Percentiles rank a stretch among this genome's conserved stretches.
phyloP scores from a whole-genome alignment of 2,329 filamentous ascomycete species.

The Ophiocordyceps robertsii region DNA sequence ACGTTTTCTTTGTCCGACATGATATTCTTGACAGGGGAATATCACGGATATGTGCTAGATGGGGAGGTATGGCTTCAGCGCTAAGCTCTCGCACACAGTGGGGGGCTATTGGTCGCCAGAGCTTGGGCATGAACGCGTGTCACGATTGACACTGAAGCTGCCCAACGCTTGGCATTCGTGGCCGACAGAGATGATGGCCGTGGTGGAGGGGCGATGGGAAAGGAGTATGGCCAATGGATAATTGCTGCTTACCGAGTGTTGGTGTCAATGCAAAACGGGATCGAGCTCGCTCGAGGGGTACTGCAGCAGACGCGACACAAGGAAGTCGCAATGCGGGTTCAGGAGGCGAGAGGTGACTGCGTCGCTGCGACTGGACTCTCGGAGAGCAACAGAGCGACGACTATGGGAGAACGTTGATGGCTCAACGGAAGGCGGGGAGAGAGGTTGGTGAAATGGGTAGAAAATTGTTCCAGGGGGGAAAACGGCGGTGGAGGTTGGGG shows the following conservation, averaged over 20 bases:
- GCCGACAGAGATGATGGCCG: not conserved
- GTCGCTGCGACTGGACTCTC: not conserved
- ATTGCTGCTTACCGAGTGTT: not conserved
- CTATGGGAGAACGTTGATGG: not conserved
- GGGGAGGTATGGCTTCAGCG: not conserved
- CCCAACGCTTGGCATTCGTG: not conserved
- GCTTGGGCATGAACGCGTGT: not conserved
- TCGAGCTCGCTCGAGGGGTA: not conserved
- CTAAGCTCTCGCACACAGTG: not conserved
- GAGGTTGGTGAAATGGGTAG: not conserved
- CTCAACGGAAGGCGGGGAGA: not conserved
- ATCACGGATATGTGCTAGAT: not conserved
- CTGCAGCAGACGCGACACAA: not conserved
- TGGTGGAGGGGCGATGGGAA: not conserved
- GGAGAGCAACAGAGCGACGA: not conserved
- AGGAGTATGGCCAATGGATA: not conserved
- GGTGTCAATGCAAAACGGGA: not conserved
- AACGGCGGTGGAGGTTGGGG: slow-evolving; percentile 2
- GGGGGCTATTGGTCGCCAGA: not conserved
- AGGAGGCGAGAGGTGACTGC: not conserved
- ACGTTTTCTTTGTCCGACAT: slow-evolving; percentile 36
- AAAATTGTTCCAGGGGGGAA: slow-evolving; percentile 3
- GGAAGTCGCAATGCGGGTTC: not conserved
- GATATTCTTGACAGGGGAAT: slow-evolving; percentile 5
- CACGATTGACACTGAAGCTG: not conserved